Evolutionary conservation across 2,329 filamentous ascomycete species (phyloP).

Genomic region (Mycogone perniciosa): DNA sequence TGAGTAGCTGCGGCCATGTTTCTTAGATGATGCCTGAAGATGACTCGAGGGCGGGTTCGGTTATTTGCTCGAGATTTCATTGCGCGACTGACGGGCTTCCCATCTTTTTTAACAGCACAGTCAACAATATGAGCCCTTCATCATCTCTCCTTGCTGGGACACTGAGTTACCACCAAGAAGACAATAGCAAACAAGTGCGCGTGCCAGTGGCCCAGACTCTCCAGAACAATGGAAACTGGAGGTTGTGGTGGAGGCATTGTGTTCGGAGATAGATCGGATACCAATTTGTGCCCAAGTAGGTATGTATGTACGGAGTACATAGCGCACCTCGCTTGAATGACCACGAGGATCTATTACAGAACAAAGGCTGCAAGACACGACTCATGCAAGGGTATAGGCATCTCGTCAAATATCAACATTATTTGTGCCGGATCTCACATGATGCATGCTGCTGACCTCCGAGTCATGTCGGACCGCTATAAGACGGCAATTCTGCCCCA

Average conservation of each 20-base stretch:
- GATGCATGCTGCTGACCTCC: not conserved
- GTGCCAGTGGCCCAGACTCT: slow-evolving; percentile 6
- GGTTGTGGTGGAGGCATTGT: slow-evolving; percentile 16
- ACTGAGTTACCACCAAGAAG: slow-evolving; percentile 5
- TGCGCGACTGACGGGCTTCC: slow-evolving; percentile 18
- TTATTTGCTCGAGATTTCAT: slow-evolving; percentile 26
- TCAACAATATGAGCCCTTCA: slow-evolving; percentile 6
- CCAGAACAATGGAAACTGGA: slow-evolving; percentile 22
- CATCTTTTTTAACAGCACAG: slow-evolving; percentile 17
- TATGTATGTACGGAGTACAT: not conserved
- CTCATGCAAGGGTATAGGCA: not conserved
- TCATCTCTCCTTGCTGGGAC: slow-evolving; percentile 8
- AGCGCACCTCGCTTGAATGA: not conserved
- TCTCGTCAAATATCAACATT: not conserved
- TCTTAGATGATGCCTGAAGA: slow-evolving; percentile 24
- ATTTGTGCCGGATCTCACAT: slow-evolving; percentile 1
- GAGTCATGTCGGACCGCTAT: not conserved
- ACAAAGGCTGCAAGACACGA: not conserved
- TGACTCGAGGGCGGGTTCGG: slow-evolving; percentile 25
- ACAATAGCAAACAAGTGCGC: not conserved
- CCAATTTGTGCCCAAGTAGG: slow-evolving; percentile 5
- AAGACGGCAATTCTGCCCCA: too few species aligned
- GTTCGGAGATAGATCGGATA: slow-evolving; percentile 20
- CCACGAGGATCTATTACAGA: too few species aligned
- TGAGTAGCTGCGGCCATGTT: slow-evolving; percentile 13